Evolutionary conservation across 2,329 filamentous ascomycete genomes (phyloP), one percentile per base, ranked within the genome.

Genomic region (Sporothrix globosa): DNA sequence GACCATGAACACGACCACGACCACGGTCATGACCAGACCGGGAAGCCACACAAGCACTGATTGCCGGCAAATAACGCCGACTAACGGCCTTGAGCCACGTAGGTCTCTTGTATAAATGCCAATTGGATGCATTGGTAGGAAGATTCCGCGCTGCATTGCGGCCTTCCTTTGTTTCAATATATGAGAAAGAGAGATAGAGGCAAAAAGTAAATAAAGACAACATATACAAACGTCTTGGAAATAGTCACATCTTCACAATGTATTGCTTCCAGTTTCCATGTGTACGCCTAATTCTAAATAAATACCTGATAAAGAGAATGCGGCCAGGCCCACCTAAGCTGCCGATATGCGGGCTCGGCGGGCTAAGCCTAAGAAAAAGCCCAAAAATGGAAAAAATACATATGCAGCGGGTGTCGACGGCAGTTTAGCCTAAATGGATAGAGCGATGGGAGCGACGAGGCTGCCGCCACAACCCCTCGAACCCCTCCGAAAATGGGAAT

Each of bases 1-100:
- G 41, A 44, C 13, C 39, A 41, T 10, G 82, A 84, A 21, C 78
- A 82, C 30, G 78, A 80, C 69, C 77, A 83, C 74, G 78, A 81
- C 6, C 81, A 87, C 73, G 78, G 80, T 44, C 76, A 82, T 67
- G 76, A 75, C 68, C 70, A 78, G 67, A 71, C 2, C 41, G 41
- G 61, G 9, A 71, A 71, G 66, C 39, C 61, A 19, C 71, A 72
- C 61, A 71, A 73, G 54, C 61, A 71, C 53, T 66, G 60, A 27
- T 21, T 17, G 11, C 41, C 30, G 7, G 41, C 48, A n/a, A 46
- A 11, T 13, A 54, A 54, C 41, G 44, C 19, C 11, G 39, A 21
- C 48, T 21, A 10, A 11, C 19, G 1, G 19, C 7, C 7, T n/a
- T 34, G 3, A 9, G 39, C 39, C 21, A 56, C 48, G 19, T 19